Percentiles rank a stretch among this genome's conserved stretches.
phyloP scores from a whole-genome alignment of 495 filamentous ascomycete species.

The Tuber aestivum region DNA sequence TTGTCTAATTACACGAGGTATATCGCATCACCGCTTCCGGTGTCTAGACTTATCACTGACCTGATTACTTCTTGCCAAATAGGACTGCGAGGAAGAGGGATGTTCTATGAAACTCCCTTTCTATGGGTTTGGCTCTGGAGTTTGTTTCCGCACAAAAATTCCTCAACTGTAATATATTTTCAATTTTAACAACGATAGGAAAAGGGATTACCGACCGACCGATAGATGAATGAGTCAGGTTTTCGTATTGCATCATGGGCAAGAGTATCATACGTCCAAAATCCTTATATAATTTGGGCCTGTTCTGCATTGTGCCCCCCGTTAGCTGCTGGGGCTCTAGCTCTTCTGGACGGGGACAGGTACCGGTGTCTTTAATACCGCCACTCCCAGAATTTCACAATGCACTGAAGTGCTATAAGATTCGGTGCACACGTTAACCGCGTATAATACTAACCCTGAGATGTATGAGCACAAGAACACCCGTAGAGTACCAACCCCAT shows the following conservation, averaged over 20 bases:
- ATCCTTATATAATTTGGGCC: not conserved
- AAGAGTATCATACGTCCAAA: not conserved
- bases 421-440: not conserved
- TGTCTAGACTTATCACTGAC: slow-evolving; percentile 32
- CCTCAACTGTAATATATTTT: not conserved
- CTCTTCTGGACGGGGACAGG: not conserved
- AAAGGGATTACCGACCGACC: not conserved
- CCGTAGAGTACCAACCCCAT: not conserved
- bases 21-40: slow-evolving; percentile 29
- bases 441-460: not conserved
- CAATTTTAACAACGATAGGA: not conserved
- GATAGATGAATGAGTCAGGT: not conserved
- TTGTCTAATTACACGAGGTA: slow-evolving; percentile 83
- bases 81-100: slow-evolving; percentile 45
- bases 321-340: not conserved
- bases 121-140: not conserved
- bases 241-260: not conserved
- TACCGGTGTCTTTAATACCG: not conserved
- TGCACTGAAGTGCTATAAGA: not conserved
- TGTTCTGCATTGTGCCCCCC: not conserved
- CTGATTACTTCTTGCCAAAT: slow-evolving; percentile 14
- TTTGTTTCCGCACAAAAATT: not conserved
- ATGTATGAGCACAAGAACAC: not conserved
- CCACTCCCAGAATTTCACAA: not conserved
- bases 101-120: slow-evolving; percentile 21